A percentile compares a stretch with the other conserved stretches of the same genome.
Evolutionary conservation across 2,329 filamentous ascomycete species (phyloP).

Genomic region (Hypoxylon sp.): DNA sequence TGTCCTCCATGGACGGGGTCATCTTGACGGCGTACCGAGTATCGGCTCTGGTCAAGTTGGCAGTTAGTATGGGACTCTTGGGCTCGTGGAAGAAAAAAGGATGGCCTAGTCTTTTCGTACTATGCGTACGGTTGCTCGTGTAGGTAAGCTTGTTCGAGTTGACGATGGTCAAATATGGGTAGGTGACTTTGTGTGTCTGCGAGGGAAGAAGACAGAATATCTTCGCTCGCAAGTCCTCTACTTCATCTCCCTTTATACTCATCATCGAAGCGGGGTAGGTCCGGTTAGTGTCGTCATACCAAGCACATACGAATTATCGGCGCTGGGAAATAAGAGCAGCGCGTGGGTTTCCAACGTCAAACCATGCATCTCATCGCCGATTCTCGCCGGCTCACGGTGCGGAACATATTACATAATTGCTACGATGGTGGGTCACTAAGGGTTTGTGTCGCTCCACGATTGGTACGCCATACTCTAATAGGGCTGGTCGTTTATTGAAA

Average conservation of each 20-base stretch:
- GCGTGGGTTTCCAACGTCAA: slow-evolving; percentile 12
- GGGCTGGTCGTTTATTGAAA: slow-evolving; percentile 14
- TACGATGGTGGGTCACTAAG: slow-evolving; percentile 24
- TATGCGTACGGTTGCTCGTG: slow-evolving; percentile 38
- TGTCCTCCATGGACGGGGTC: slow-evolving; percentile 36
- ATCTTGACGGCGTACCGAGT: slow-evolving; percentile 42
- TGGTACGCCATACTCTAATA: slow-evolving; percentile 15
- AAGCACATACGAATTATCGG: slow-evolving; percentile 21
- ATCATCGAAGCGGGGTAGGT: slow-evolving; percentile 38
- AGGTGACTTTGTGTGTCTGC: background rate
- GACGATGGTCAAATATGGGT: slow-evolving; percentile 6
- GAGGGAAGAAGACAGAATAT: background rate
- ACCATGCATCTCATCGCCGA: slow-evolving; percentile 28
- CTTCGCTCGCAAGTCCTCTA: background rate
- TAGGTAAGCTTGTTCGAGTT: slow-evolving; percentile 4
- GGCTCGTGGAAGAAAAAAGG: slow-evolving; percentile 2
- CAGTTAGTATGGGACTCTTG: slow-evolving; percentile 17
- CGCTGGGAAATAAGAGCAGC: slow-evolving; percentile 7
- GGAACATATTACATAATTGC: slow-evolving; percentile 24
- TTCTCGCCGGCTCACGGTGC: slow-evolving; percentile 26
- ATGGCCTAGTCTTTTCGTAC: slow-evolving; percentile 23
- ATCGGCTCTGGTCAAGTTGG: slow-evolving; percentile 34
- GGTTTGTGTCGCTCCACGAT: slow-evolving; percentile 19
- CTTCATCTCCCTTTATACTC: slow-evolving; percentile 20
- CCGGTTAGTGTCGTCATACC: slow-evolving; percentile 38